A percentile compares a stretch with the other conserved stretches of the same genome.
These are phyloP conservation scores for Xylariomycetidae sp. DNA, from an alignment of 2,329 filamentous ascomycete species.

Conservation along the genomic window DNA sequence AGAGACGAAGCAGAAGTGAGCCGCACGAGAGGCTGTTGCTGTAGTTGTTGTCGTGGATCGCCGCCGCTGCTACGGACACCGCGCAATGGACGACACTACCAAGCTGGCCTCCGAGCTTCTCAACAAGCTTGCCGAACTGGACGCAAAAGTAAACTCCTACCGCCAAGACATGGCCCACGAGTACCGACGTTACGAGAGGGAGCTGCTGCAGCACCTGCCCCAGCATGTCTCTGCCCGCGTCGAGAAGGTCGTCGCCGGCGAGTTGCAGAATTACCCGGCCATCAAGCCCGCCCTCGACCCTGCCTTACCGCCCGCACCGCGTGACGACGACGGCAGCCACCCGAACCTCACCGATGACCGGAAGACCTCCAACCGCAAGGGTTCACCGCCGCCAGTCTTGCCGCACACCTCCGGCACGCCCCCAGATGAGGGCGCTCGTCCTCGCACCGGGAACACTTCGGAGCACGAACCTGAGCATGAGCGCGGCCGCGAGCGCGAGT, in stretches of 20 bases:
- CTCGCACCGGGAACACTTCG: too few relatives aligned
- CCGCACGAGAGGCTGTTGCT: slow-evolving; percentile 7
- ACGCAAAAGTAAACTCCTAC: slow-evolving; percentile 50
- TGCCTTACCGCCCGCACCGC: slow-evolving; percentile 10
- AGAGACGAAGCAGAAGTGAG: too few relatives aligned
- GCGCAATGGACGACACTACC: slow-evolving; percentile 44
- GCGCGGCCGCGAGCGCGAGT: slow-evolving; percentile 51
- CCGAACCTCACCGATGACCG: slow-evolving; percentile 11
- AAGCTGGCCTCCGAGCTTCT: slow-evolving; percentile 46
- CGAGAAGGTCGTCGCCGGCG: slow-evolving; percentile 39
- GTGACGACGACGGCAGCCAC: slow-evolving; percentile 7
- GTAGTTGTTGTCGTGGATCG: slow-evolving; percentile 1
- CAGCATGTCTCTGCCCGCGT: slow-evolving; percentile 41
- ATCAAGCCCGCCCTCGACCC: slow-evolving; percentile 33
- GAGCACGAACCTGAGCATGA: too few relatives aligned
- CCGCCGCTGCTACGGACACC: slow-evolving; percentile 8
- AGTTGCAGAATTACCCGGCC: slow-evolving; percentile 38
- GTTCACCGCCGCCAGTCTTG: slow-evolving; percentile 34
- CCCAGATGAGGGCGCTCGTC: slow-evolving; percentile 33
- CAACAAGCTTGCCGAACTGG: slow-evolving; percentile 48
- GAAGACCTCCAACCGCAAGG: slow-evolving; percentile 19
- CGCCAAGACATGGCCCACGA: slow-evolving; percentile 51
- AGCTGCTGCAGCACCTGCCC: slow-evolving; percentile 42
- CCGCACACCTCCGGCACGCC: slow-evolving; percentile 32
- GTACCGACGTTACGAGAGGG: slow-evolving; percentile 48